phyloP scores from a whole-genome alignment of 768 basidiomycete genomes.

The Leccinum fibrillosum region DNA sequence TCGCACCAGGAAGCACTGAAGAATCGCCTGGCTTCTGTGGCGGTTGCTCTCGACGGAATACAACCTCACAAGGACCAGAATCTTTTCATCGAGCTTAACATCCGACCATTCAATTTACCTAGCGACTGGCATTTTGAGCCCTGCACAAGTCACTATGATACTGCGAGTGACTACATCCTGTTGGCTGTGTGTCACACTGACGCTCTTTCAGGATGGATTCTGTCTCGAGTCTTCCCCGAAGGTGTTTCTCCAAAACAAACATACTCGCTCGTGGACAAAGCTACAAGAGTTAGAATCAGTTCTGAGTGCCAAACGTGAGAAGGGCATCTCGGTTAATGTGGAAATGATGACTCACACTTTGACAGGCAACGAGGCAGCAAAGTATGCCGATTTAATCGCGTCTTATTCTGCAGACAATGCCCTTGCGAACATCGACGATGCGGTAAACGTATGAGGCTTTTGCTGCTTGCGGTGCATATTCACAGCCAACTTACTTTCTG shows the following conservation, averaged over 20 bases:
- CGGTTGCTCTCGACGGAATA: slow-evolving; percentile 48
- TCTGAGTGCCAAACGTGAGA: slow-evolving; percentile 61
- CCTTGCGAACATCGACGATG: slow-evolving; percentile 51
- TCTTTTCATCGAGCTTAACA: slow-evolving; percentile 71
- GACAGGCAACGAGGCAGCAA: slow-evolving; percentile 54
- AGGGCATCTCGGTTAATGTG: background rate
- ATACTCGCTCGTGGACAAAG: slow-evolving; percentile 56
- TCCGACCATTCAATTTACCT: slow-evolving; percentile 61
- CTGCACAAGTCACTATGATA: slow-evolving; percentile 72
- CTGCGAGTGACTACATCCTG: slow-evolving; percentile 40
- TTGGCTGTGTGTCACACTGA: background rate
- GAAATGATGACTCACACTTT: slow-evolving; percentile 4
- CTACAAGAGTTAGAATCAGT: slow-evolving; percentile 59
- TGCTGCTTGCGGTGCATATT: background rate
- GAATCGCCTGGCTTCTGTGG: slow-evolving; percentile 43
- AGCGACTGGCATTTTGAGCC: slow-evolving; percentile 75
- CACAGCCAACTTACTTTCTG: slow-evolving; percentile 2
- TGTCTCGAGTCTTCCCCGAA: slow-evolving; percentile 69
- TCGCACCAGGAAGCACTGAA: slow-evolving; percentile 60
- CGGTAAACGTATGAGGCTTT: slow-evolving; percentile 17
- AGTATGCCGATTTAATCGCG: slow-evolving; percentile 43
- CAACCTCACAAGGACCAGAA: slow-evolving; percentile 61
- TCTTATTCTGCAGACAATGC: slow-evolving; percentile 46
- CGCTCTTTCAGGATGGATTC: slow-evolving; percentile 37
- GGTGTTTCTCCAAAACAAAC: slow-evolving; percentile 77